Conservation (phyloP, 306 rosid species). For the Styphnolobium japonicum region DNA sequence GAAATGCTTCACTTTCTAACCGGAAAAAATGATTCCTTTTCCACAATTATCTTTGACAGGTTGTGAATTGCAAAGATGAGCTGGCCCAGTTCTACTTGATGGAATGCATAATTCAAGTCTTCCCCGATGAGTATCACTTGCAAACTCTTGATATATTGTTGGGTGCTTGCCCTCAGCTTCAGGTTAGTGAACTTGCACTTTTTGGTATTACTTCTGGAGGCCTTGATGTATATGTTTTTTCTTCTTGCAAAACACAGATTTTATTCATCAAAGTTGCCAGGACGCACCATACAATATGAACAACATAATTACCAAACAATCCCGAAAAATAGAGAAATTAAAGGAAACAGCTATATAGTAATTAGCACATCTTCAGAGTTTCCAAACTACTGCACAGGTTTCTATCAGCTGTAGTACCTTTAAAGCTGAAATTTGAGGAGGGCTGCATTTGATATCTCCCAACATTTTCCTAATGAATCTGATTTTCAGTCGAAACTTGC, state of each 20-base stretch:
- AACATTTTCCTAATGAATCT: neutral
- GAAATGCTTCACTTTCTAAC: conserved; percentile 10
- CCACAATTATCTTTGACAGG: conserved; percentile 47
- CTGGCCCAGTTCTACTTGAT: conserved; percentile 87
- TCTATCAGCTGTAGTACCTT: neutral
- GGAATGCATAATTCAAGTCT: conserved; percentile 99
- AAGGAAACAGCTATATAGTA: neutral
- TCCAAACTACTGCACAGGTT: conserved; percentile 5
- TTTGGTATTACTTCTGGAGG: conserved; percentile 2
- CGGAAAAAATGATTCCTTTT: neutral
- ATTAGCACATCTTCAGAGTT: neutral
- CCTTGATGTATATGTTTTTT: neutral
- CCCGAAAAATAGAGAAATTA: neutral
- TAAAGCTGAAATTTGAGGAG: conserved; percentile 10
- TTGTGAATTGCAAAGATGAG: conserved; percentile 96
- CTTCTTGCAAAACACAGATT: neutral
- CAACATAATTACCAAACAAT: conserved; percentile 16
- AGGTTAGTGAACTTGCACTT: conserved; percentile 49
- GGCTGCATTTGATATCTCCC: conserved; percentile 20
- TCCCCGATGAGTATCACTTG: conserved; percentile 97
- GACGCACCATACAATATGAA: neutral
- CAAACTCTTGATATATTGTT: conserved; percentile 88
- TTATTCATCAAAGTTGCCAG: conserved; percentile 10
- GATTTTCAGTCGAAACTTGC: neutral
- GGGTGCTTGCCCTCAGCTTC: conserved; percentile 98